Evolutionary conservation across 345 rosid genomes (phyloP).

Genomic region (Populus simonii): DNA sequence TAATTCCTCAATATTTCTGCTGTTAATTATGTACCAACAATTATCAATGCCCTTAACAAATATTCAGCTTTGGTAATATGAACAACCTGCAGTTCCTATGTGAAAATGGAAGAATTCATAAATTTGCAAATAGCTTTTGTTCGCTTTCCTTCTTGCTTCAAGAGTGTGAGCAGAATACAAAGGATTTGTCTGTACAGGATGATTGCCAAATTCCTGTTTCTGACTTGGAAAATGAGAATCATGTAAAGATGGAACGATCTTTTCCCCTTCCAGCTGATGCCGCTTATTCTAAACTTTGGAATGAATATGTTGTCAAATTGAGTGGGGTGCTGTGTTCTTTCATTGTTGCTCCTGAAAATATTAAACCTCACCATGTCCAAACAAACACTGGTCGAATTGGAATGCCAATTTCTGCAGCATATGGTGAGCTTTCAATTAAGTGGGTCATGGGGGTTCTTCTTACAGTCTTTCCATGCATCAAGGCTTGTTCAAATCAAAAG

Average conservation of each 20-base stretch:
- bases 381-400: constrained; percentile 29
- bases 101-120: constrained; percentile 71
- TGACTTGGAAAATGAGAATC: constrained; percentile 21
- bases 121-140: constrained; percentile 76
- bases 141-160: constrained; percentile 61
- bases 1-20: neutral
- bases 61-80: constrained; percentile 58
- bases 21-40: constrained; percentile 12
- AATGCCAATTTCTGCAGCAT: constrained; percentile 40
- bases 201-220: constrained; percentile 23
- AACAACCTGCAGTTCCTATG: constrained; percentile 67
- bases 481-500: constrained; percentile 58
- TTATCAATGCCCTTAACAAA: constrained; percentile 44
- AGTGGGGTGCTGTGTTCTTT: constrained; percentile 58
- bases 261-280: constrained; percentile 27
- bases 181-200: constrained; percentile 26
- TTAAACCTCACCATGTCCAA: constrained; percentile 34
- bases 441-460: constrained; percentile 64
- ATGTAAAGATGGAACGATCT: constrained; percentile 25
- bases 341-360: constrained; percentile 46
- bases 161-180: constrained; percentile 44
- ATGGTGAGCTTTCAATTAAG: constrained; percentile 64
- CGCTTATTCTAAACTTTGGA: constrained; percentile 45
- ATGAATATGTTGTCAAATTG: constrained; percentile 46
- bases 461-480: constrained; percentile 59